Conservation (phyloP, 148 eudicot genomes). For the Dysphania ambrosioides region DNA sequence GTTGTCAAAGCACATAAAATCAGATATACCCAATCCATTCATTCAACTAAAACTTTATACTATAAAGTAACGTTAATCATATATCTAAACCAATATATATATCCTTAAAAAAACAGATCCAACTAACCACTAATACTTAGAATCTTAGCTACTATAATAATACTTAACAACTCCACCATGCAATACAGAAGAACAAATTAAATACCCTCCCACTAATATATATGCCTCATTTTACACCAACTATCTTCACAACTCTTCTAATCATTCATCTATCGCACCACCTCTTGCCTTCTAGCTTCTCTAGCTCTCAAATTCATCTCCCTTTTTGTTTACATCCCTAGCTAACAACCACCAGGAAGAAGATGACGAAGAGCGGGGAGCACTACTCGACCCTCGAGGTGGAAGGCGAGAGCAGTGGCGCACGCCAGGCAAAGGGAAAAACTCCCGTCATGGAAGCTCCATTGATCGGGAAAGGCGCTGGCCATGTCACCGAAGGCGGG, state of each 20-base stretch:
- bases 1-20: constrained; percentile 25
- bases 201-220: too few relatives aligned
- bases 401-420: constrained; percentile 24
- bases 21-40: constrained; percentile 34
- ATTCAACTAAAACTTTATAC: constrained; percentile 6
- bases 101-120: background rate
- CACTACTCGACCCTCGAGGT: constrained; percentile 28
- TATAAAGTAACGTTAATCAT: constrained; percentile 1
- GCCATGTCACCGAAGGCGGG: constrained; percentile 3
- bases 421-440: constrained; percentile 42
- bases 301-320: background rate
- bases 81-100: constrained; percentile 18
- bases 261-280: background rate
- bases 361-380: constrained; percentile 21
- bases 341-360: background rate
- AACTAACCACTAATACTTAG: background rate
- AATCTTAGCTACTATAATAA: background rate
- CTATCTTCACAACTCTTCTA: constrained; percentile 17
- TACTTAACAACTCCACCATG: constrained; percentile 35
- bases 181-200: too few relatives aligned
- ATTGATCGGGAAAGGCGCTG: constrained; percentile 24
- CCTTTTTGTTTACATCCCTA: background rate
- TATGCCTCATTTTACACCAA: constrained; percentile 9
- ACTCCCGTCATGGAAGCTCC: constrained; percentile 43
- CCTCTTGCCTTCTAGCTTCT: too few relatives aligned